Conservation (phyloP, 768 basidiomycete species). For the Lentinus brumalis region DNA sequence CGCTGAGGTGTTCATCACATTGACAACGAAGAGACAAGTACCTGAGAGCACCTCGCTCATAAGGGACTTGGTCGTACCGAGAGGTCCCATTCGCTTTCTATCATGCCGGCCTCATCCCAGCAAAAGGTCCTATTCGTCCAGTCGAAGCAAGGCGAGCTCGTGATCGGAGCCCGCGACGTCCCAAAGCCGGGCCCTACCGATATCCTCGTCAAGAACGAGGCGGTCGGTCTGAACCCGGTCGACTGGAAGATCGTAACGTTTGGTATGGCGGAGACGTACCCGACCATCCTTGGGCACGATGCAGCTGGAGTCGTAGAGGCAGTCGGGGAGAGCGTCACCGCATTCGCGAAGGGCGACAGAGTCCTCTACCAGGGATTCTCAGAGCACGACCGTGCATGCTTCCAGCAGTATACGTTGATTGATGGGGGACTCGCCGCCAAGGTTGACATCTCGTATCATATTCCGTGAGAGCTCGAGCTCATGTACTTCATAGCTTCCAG, state of each 20-base stretch:
- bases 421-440: slow-evolving; percentile 12
- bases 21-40: too few species aligned
- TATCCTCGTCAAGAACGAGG: slow-evolving; percentile 5
- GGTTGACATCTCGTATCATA: slow-evolving; percentile 25
- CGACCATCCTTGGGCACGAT: slow-evolving; percentile 21
- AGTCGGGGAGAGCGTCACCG: slow-evolving; percentile 35
- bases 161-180: background rate
- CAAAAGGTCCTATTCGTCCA: slow-evolving; percentile 13
- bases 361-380: slow-evolving; percentile 17
- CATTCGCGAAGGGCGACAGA: slow-evolving; percentile 34
- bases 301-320: slow-evolving; percentile 19
- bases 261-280: slow-evolving; percentile 25
- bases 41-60: too few species aligned
- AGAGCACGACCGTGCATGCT: slow-evolving; percentile 7
- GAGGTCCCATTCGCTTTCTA: too few species aligned
- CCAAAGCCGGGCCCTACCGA: background rate
- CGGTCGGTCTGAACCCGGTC: slow-evolving; percentile 1
- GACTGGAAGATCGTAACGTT: slow-evolving; percentile 21
- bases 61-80: too few species aligned
- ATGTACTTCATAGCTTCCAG: slow-evolving; percentile 7
- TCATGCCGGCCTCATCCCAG: background rate
- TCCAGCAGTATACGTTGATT: slow-evolving; percentile 22
- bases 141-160: slow-evolving; percentile 2
- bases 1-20: too few species aligned
- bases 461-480: too few species aligned